Evolutionary conservation across 2,329 filamentous ascomycete species (phyloP).

Genomic region (Aspergillus sp.): DNA sequence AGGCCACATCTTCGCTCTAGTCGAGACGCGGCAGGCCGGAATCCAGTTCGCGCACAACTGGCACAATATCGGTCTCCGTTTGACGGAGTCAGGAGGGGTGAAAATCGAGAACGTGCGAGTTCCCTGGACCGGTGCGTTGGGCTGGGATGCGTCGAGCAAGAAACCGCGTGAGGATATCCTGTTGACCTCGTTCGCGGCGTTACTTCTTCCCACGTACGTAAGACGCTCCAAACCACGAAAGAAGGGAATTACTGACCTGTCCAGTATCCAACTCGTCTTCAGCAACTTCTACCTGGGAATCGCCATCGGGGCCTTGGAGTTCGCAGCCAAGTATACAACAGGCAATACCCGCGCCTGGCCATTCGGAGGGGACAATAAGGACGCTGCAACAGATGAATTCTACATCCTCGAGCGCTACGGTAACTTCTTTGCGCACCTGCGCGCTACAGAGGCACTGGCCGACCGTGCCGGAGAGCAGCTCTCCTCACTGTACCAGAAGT

Average conservation of each 20-base stretch:
- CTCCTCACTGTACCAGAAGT: slow-evolving; percentile 46
- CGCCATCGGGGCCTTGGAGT: slow-evolving; percentile 57
- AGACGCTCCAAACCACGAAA: too few species aligned
- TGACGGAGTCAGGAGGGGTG: slow-evolving; percentile 65
- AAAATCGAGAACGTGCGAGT: slow-evolving; percentile 58
- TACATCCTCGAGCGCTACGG: slow-evolving; percentile 66
- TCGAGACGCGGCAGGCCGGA: slow-evolving; percentile 57
- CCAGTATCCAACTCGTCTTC: slow-evolving; percentile 64
- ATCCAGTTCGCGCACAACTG: slow-evolving; percentile 59
- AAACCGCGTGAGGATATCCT: slow-evolving; percentile 51
- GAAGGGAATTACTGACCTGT: background rate
- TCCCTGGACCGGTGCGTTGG: slow-evolving; percentile 62
- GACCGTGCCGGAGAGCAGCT: slow-evolving; percentile 56
- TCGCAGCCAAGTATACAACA: slow-evolving; percentile 57
- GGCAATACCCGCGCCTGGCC: slow-evolving; percentile 63
- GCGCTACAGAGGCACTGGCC: slow-evolving; percentile 59
- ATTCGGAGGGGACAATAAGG: slow-evolving; percentile 62
- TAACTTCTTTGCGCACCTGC: slow-evolving; percentile 62
- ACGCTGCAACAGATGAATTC: slow-evolving; percentile 61
- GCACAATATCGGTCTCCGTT: slow-evolving; percentile 63
- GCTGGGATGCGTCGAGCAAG: slow-evolving; percentile 56
- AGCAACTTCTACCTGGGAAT: slow-evolving; percentile 67
- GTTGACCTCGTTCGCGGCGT: slow-evolving; percentile 54
- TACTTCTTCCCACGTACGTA: slow-evolving; percentile 59
- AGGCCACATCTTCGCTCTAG: slow-evolving; percentile 64